Percentiles rank a stretch among this genome's conserved stretches.
phyloP scores from a whole-genome alignment of 257 asterid genomes.

The Paulownia fortunei region DNA sequence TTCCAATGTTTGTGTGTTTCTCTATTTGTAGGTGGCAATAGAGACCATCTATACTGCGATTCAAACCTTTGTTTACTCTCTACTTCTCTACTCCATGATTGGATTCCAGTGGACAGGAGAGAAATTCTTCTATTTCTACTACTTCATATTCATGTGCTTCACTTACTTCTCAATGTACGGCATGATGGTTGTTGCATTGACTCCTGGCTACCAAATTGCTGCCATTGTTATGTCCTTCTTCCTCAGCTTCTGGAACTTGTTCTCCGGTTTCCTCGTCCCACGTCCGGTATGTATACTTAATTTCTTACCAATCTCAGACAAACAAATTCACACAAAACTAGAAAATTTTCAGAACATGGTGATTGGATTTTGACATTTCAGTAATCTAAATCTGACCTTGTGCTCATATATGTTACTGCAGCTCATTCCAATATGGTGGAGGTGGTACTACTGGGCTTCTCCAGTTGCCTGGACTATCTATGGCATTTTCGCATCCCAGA shows the following conservation, averaged over 20 bases:
- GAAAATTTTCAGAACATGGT: not conserved
- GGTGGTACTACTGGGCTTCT: conserved; percentile 80
- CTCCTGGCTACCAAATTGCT: too few relatives aligned
- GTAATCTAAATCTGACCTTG: not conserved
- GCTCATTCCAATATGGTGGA: conserved; percentile 78
- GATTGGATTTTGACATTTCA: not conserved
- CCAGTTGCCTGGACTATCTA: conserved; percentile 73
- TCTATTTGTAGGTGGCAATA: conserved; percentile 50
- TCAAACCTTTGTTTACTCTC: conserved; percentile 52
- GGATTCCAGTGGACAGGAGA: conserved; percentile 59
- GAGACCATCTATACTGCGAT: conserved; percentile 63
- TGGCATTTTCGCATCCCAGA: conserved; percentile 59
- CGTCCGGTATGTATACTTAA: conserved; percentile 37
- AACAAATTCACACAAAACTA: too few relatives aligned
- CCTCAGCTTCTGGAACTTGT: too few relatives aligned
- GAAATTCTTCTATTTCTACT: too few relatives aligned
- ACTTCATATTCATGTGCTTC: too few relatives aligned
- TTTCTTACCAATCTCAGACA: not conserved
- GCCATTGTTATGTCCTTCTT: too few relatives aligned
- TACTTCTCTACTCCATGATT: conserved; percentile 63
- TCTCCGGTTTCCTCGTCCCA: too few relatives aligned
- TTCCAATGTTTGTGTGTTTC: not conserved
- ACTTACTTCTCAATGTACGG: too few relatives aligned
- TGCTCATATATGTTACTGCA: conserved; percentile 28
- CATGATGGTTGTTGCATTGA: too few relatives aligned